Base-by-base conservation (phyloP, 352 stramenopile species). In the Pseudoperonospora humuli region DNA sequence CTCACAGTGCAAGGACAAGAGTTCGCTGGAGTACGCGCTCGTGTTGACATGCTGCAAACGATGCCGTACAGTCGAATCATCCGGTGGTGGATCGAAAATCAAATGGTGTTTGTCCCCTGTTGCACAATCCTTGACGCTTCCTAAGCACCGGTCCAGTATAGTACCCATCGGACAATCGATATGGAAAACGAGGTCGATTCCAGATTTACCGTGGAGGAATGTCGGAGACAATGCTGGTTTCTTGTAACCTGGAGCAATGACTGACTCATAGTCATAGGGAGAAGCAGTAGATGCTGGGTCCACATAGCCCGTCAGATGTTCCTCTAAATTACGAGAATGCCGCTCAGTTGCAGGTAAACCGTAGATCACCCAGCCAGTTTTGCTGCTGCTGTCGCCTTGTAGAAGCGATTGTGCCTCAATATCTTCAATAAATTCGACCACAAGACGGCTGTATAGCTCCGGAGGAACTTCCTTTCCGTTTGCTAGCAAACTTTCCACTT, bases 131-230 rank as follows among this genome's bases (percentile, higher is more conserved):
- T 79, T n/a, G 9, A 87, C 43, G 45, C 70, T 57, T 5, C 77
- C 75, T 17, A 89, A 53, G 36, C 77, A 86, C 9, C 77, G 67
- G 27, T 87, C 66, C 3, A 86, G 44, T 10, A 69, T 45, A 3
- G 48, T 50, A 1, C 45, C 50, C 14, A 50, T 52, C 14, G 57
- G 41, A 40, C 67, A 75, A 13, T 73, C 45, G 11, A 89, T 57
- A 38, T 80, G 66, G 26, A 92, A 87, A 19, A 82, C 80, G 7
- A 88, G 38, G 45, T 89, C 77, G 5, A 89, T 37, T 1, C 80
- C 76, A 5, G 80, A 86, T 41, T 81, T 86, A 25, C 67, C 73
- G 20, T 78, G 50, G 3, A 87, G n/a, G n/a, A 78, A 82, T 6
- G 40, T 67, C 21, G 54, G 35, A 3, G 75, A 65, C 1, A 83